These are phyloP conservation scores for Cryptosporidium canis DNA, from an alignment of 169 alveolate species.

Conservation along the genomic window DNA sequence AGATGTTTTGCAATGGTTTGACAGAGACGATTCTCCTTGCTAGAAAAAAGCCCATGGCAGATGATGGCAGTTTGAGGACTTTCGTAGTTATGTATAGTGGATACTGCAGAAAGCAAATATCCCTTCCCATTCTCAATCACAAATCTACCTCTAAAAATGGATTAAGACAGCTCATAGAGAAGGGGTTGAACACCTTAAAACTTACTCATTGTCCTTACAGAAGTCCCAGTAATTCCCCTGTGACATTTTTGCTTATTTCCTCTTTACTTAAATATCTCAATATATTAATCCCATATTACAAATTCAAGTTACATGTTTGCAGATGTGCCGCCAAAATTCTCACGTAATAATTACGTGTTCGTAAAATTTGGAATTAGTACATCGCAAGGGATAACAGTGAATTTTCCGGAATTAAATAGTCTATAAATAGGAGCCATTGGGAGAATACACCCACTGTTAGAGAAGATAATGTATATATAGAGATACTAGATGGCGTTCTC, in stretches of 20 bases:
- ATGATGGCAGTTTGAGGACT: conserved; percentile 48
- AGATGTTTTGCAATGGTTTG: conserved; percentile 68
- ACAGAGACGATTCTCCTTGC: conserved; percentile 67
- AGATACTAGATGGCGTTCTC: neutral
- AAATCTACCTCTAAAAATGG: conserved; percentile 27
- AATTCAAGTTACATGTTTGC: neutral
- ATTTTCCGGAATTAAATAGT: neutral
- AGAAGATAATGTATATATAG: neutral
- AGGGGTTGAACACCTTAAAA: neutral
- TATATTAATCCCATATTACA: neutral
- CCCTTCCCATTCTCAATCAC: conserved; percentile 18
- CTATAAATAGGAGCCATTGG: neutral
- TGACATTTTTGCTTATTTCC: neutral
- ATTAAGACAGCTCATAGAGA: neutral
- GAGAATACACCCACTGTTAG: neutral
- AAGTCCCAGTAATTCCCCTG: conserved; percentile 50
- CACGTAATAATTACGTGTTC: neutral
- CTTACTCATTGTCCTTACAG: conserved; percentile 47
- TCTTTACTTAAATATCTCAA: neutral
- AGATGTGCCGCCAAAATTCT: neutral
- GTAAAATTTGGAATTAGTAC: neutral
- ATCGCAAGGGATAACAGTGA: neutral
- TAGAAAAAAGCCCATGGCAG: conserved; percentile 60
- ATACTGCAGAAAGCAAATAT: conserved; percentile 49
- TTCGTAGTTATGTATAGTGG: conserved; percentile 37